Conservation (phyloP, 805 yeast species). For the Spathaspora gorwiae region DNA sequence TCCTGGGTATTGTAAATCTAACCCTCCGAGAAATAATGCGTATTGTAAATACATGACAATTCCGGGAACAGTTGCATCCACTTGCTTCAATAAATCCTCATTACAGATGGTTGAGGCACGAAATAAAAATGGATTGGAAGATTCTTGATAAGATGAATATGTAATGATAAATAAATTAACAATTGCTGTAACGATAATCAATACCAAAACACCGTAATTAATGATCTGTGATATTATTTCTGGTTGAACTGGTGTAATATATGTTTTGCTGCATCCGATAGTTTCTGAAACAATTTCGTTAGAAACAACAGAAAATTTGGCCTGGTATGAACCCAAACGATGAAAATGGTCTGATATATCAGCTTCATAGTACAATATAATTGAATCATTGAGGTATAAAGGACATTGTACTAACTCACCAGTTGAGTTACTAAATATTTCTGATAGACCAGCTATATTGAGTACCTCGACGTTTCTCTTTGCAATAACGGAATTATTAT, state of each 20-base stretch:
- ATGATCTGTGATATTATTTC: constrained; percentile 29
- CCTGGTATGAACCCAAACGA: constrained; percentile 43
- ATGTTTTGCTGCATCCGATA: constrained; percentile 45
- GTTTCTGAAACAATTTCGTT: constrained; percentile 30
- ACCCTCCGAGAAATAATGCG: constrained; percentile 52
- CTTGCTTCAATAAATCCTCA: constrained; percentile 48
- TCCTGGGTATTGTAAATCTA: constrained; percentile 57
- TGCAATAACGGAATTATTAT: neutral
- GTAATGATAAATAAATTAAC: constrained; percentile 39
- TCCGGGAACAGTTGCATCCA: constrained; percentile 50
- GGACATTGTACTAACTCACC: constrained; percentile 30
- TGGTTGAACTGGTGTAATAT: constrained; percentile 45
- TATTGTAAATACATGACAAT: constrained; percentile 54
- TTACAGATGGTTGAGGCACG: constrained; percentile 58
- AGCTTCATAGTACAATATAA: constrained; percentile 34
- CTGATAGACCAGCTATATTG: neutral
- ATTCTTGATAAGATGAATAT: constrained; percentile 56
- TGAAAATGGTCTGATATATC: constrained; percentile 35
- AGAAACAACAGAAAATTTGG: constrained; percentile 37
- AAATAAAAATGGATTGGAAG: constrained; percentile 48
- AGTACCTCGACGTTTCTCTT: neutral
- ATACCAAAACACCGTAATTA: constrained; percentile 32
- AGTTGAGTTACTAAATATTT: constrained; percentile 21
- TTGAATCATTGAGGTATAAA: constrained; percentile 32
- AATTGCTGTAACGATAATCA: constrained; percentile 37